These are phyloP conservation scores for Mortierella polycephala DNA, from an alignment of 371 early-diverging fungal genomes.

Conservation along the genomic window DNA sequence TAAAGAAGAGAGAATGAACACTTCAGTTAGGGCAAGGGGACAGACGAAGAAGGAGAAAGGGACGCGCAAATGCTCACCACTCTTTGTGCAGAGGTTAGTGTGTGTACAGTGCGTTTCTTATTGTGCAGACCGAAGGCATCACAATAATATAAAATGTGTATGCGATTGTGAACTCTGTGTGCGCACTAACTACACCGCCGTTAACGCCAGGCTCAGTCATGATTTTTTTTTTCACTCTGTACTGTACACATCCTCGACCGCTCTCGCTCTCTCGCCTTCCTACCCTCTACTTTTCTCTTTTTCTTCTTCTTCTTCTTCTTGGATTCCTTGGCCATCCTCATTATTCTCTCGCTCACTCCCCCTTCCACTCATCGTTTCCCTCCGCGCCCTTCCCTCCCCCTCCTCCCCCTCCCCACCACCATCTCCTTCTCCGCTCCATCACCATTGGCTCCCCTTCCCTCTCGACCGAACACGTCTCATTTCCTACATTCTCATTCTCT, in stretches of 20 bases:
- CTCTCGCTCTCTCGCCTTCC: background rate
- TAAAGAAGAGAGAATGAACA: too few relatives aligned
- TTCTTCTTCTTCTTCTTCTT: background rate
- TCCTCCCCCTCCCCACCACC: constrained; percentile 2
- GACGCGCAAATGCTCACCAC: too few relatives aligned
- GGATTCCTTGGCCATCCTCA: constrained; percentile 1
- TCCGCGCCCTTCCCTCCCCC: constrained; percentile 2
- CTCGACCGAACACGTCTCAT: too few relatives aligned
- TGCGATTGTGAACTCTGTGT: background rate
- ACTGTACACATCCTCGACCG: too few relatives aligned
- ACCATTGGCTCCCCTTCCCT: background rate
- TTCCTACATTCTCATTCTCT: background rate
- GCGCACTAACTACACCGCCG: background rate
- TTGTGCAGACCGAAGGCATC: too few relatives aligned
- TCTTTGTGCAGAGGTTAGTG: too few relatives aligned
- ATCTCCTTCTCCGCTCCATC: constrained; percentile 2
- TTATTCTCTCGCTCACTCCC: constrained; percentile 5
- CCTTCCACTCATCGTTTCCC: constrained; percentile 7
- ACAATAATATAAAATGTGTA: too few relatives aligned
- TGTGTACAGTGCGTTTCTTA: too few relatives aligned
- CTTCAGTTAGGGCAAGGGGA: too few relatives aligned
- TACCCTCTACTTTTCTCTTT: background rate
- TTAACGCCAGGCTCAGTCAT: too few relatives aligned
- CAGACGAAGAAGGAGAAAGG: too few relatives aligned
- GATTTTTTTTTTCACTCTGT: background rate